Conservation (phyloP, 2,329 filamentous ascomycete genomes). For the Fusarium keratoplasticum region DNA sequence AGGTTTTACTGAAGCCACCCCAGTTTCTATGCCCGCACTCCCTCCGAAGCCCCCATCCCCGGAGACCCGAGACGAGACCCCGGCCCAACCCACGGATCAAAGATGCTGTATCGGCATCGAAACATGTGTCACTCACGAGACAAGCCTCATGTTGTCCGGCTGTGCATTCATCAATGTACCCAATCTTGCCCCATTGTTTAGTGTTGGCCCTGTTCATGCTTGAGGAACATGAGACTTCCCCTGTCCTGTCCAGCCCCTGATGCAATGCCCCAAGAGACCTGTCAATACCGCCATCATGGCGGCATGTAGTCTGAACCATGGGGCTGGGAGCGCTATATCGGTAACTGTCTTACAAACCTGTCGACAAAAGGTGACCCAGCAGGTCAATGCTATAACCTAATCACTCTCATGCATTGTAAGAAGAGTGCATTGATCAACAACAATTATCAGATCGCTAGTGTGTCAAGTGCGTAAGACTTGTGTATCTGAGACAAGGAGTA, state of each 20-base stretch:
- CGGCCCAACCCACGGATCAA: not conserved
- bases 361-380: not conserved
- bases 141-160: not conserved
- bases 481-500: constrained; percentile 26
- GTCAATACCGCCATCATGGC: not conserved
- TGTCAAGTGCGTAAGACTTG: constrained; percentile 8
- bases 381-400: not conserved
- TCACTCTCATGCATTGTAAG: not conserved
- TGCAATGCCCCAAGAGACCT: not conserved
- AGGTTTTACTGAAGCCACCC: not conserved
- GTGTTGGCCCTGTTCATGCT: not conserved
- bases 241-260: not conserved
- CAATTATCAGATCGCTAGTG: constrained; percentile 5
- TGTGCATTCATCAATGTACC: not conserved
- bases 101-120: not conserved
- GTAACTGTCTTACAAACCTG: not conserved
- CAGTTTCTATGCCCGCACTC: not conserved
- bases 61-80: not conserved
- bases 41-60: constrained; percentile 9
- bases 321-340: not conserved
- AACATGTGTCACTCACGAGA: constrained; percentile 1
- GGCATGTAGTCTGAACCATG: not conserved
- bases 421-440: not conserved
- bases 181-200: not conserved
- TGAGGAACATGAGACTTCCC: not conserved